Evolutionary conservation across 805 yeast genomes (phyloP).

Genomic region (Jamesozyma spencerorum): DNA sequence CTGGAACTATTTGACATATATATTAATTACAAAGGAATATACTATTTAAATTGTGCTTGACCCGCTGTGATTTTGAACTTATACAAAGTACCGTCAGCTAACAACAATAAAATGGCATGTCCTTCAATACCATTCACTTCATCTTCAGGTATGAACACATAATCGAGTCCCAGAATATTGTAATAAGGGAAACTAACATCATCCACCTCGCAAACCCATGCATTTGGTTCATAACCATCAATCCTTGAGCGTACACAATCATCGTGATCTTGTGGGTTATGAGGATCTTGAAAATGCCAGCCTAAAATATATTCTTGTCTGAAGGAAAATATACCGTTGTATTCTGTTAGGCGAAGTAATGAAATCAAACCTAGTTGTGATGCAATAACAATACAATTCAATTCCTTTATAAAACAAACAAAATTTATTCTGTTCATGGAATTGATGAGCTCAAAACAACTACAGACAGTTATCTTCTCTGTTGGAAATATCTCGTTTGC

Average conservation of each 20-base stretch:
- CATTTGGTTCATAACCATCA: background rate
- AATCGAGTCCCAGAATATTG: slow-evolving; percentile 17
- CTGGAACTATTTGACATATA: too few species aligned
- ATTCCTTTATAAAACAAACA: slow-evolving; percentile 19
- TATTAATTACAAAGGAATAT: background rate
- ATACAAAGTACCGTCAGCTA: background rate
- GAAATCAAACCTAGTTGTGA: slow-evolving; percentile 21
- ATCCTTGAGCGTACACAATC: slow-evolving; percentile 4
- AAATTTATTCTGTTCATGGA: slow-evolving; percentile 13
- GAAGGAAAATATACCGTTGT: slow-evolving; percentile 22
- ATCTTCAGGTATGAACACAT: slow-evolving; percentile 13
- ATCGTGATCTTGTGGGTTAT: slow-evolving; percentile 2
- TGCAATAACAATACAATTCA: slow-evolving; percentile 23
- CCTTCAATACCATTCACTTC: slow-evolving; percentile 4
- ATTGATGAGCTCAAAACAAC: slow-evolving; percentile 1
- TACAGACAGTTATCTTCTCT: slow-evolving; percentile 8
- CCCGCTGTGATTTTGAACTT: slow-evolving; percentile 6
- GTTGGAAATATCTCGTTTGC: slow-evolving; percentile 17
- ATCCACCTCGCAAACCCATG: slow-evolving; percentile 11
- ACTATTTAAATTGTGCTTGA: background rate
- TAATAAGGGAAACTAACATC: slow-evolving; percentile 16
- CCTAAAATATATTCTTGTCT: slow-evolving; percentile 25
- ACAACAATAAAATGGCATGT: slow-evolving; percentile 14
- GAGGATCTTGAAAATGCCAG: slow-evolving; percentile 19
- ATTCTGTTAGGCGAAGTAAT: slow-evolving; percentile 21